Conservation (phyloP, 2,329 filamentous ascomycete genomes). For the Gaeumannomyces sp. region DNA sequence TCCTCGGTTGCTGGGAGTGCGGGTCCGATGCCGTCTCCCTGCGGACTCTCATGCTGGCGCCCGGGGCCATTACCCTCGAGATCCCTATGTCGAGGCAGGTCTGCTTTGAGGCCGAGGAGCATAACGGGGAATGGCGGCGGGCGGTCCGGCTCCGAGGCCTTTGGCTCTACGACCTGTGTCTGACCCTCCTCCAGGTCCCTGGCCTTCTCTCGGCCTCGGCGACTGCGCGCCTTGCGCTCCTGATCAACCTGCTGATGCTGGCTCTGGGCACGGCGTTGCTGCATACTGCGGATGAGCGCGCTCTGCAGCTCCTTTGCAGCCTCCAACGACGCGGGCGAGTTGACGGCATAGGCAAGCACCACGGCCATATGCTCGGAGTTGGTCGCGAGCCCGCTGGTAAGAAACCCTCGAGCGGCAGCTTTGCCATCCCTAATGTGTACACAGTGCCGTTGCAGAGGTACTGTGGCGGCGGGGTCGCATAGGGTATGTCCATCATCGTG, state of each 20-base stretch:
- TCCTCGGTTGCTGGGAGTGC: too few species aligned
- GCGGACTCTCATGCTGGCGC: neutral
- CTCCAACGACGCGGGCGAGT: constrained; percentile 2
- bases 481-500: neutral
- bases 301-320: constrained; percentile 8
- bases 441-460: constrained; percentile 10
- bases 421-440: constrained; percentile 3
- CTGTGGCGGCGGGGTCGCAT: constrained; percentile 1
- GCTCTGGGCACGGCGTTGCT: neutral
- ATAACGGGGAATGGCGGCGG: constrained; percentile 7
- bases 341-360: constrained; percentile 6
- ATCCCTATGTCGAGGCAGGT: neutral
- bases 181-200: neutral
- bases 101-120: constrained; percentile 6
- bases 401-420: constrained; percentile 5
- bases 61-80: neutral
- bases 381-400: constrained; percentile 2
- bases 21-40: neutral
- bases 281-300: constrained; percentile 1
- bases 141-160: constrained; percentile 15
- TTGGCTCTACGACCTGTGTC: neutral
- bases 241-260: neutral
- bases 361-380: constrained; percentile 1
- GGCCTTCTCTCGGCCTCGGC: neutral
- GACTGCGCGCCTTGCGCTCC: neutral